Conservation (phyloP, 2,329 filamentous ascomycete species). For the Cercospora zeina region DNA sequence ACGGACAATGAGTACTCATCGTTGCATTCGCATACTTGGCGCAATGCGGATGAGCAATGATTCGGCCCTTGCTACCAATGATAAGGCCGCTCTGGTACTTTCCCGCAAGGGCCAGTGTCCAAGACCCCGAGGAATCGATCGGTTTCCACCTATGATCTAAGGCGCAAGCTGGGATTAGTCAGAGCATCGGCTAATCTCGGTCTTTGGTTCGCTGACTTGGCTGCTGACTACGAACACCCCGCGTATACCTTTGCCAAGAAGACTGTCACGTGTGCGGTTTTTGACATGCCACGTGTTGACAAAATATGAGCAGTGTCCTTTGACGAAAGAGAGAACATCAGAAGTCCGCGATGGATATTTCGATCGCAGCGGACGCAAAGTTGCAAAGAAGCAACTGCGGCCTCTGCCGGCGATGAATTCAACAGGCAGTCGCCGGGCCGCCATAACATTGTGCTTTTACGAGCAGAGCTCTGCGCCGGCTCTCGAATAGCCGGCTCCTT, state of each 20-base stretch:
- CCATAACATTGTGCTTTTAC: neutral
- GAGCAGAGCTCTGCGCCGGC: neutral
- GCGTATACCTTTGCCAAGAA: neutral
- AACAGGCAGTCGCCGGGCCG: neutral
- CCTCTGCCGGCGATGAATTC: neutral
- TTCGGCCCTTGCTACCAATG: neutral
- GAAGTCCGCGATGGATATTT: neutral
- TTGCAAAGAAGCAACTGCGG: neutral
- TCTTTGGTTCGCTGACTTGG: neutral
- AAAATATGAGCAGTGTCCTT: neutral
- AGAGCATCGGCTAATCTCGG: neutral
- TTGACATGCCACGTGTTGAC: neutral
- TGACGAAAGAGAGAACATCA: neutral
- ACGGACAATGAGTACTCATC: neutral
- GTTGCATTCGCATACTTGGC: neutral
- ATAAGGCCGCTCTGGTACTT: slow-evolving; percentile 1
- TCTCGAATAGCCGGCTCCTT: neutral
- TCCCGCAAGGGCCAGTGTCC: neutral
- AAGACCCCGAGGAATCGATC: neutral
- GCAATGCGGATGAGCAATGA: neutral
- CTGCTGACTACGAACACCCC: neutral
- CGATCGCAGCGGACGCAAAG: neutral
- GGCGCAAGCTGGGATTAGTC: neutral
- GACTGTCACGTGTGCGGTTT: neutral
- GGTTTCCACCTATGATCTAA: neutral